Evolutionary conservation across 495 filamentous ascomycete species (phyloP).

Genomic region (Daldinia grandis): DNA sequence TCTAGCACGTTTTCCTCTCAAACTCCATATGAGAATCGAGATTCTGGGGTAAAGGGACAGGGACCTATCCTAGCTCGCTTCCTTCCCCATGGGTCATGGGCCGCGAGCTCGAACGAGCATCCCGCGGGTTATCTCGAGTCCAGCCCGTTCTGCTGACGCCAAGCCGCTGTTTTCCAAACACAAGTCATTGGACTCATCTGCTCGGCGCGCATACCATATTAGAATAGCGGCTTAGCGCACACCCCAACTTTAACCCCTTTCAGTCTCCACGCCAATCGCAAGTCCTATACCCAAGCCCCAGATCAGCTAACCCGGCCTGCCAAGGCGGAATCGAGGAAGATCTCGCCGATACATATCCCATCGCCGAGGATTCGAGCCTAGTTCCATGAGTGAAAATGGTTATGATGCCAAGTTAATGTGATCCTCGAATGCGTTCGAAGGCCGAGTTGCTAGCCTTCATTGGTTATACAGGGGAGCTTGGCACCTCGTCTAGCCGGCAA

Average conservation of each 20-base stretch:
- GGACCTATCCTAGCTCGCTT: slow-evolving; percentile 4
- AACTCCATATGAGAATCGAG: slow-evolving; percentile 13
- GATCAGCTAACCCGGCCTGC: slow-evolving; percentile 19
- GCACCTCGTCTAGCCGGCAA: not conserved
- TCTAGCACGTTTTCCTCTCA: slow-evolving; percentile 14
- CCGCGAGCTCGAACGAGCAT: not conserved
- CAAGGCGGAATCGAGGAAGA: slow-evolving; percentile 42
- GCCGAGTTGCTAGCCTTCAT: not conserved
- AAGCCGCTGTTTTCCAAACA: slow-evolving; percentile 15
- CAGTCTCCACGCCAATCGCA: slow-evolving; percentile 28
- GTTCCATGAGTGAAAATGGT: not conserved
- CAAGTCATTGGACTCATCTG: slow-evolving; percentile 6
- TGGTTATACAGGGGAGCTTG: not conserved
- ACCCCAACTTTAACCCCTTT: slow-evolving; percentile 15
- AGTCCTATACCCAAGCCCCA: not conserved
- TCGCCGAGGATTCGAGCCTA: not conserved
- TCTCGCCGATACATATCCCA: slow-evolving; percentile 34
- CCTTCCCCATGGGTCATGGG: slow-evolving; percentile 5
- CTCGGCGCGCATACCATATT: slow-evolving; percentile 16
- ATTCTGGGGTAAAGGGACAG: slow-evolving; percentile 30
- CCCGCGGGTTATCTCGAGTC: slow-evolving; percentile 17
- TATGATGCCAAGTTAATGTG: not conserved
- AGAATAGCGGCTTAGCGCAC: slow-evolving; percentile 30
- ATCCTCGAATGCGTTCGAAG: not conserved
- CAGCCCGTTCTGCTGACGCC: slow-evolving; percentile 28